phyloP scores from a whole-genome alignment of 2,329 filamentous ascomycete species.

The Pseudogymnoascus verrucosus region DNA sequence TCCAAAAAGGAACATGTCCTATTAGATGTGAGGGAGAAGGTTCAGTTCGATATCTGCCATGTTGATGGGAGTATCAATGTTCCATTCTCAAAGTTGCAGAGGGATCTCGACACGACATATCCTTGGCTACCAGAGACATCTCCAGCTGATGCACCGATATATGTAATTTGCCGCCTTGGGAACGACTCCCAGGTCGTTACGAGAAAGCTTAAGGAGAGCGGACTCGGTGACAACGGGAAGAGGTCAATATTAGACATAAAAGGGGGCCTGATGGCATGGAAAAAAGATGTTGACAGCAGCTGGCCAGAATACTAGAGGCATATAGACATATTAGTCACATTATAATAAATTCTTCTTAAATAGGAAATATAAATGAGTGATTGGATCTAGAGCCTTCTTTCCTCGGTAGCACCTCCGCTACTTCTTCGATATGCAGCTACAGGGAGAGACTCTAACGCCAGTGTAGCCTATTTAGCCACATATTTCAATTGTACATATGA shows the following conservation, averaged over 20 bases:
- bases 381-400: conserved; percentile 6
- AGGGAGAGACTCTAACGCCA: conserved; percentile 7
- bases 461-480: conserved; percentile 3
- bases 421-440: conserved; percentile 2
- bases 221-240: conserved; percentile 37
- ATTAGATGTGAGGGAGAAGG: conserved; percentile 76
- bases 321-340: neutral
- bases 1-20: conserved; percentile 43
- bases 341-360: neutral
- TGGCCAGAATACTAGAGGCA: conserved; percentile 46
- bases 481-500: conserved; percentile 7
- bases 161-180: conserved; percentile 65
- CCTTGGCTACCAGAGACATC: conserved; percentile 35
- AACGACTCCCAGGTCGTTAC: conserved; percentile 71
- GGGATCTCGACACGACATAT: conserved; percentile 15
- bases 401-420: conserved; percentile 1
- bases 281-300: conserved; percentile 51
- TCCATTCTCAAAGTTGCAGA: conserved; percentile 51
- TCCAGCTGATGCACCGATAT: conserved; percentile 46
- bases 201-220: conserved; percentile 52
- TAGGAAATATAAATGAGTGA: conserved; percentile 8
- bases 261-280: conserved; percentile 69
- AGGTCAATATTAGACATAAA: conserved; percentile 62
- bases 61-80: conserved; percentile 70
- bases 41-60: conserved; percentile 74